Percentiles rank a stretch among this genome's conserved stretches.
Conservation (phyloP, 228 moss, liverwort and hornwort genomes). For the Sphagnum magellanicum region DNA sequence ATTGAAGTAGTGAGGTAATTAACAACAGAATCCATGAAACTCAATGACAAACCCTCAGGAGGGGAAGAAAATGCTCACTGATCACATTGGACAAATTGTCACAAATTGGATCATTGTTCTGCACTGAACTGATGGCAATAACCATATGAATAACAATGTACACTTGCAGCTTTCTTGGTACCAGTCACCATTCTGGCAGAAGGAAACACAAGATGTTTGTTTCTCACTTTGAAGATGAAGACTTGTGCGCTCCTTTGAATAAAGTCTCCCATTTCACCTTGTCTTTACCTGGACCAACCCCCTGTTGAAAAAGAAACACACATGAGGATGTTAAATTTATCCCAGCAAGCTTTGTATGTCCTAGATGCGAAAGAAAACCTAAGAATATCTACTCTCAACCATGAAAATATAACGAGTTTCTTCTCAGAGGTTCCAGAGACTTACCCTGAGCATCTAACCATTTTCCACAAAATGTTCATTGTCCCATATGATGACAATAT, state of each 20-base stretch:
- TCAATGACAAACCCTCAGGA: no score
- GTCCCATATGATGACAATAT: neutral
- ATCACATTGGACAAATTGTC: no score
- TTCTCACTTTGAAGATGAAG: conserved; percentile 7
- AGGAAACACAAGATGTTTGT: neutral
- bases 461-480: neutral
- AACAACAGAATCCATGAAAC: no score
- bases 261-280: conserved; percentile 46
- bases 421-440: neutral
- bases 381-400: neutral
- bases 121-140: no score
- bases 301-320: conserved; percentile 20
- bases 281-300: conserved; percentile 83
- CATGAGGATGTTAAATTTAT: no score
- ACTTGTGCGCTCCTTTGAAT: conserved; percentile 43
- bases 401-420: no score
- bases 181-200: no score
- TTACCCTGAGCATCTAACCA: neutral
- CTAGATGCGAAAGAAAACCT: neutral
- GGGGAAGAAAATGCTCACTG: no score
- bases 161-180: neutral
- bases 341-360: neutral
- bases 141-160: neutral
- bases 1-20: no score
- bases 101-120: no score